Evolutionary conservation across 2,329 filamentous ascomycete genomes (phyloP).

Genomic region (Trichoderma lentiforme): DNA sequence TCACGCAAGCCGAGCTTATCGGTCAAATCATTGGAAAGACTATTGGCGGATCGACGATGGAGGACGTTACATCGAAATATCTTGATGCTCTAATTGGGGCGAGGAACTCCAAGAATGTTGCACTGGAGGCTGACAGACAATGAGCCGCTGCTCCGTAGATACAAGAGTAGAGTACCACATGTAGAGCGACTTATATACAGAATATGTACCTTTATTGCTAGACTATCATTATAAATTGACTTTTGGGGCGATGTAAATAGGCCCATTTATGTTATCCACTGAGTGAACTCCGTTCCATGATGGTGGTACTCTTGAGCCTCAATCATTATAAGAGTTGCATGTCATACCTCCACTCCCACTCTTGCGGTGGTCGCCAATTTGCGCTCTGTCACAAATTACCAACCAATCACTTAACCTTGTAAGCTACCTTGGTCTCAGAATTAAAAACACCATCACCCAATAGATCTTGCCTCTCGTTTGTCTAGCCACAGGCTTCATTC

Average conservation of each 20-base stretch:
- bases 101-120: neutral
- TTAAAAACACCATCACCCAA: neutral
- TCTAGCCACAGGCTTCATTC: neutral
- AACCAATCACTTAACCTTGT: neutral
- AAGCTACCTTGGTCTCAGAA: neutral
- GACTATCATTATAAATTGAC: neutral
- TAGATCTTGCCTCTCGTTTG: neutral
- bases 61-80: conserved; percentile 6
- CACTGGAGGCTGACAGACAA: neutral
- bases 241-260: neutral
- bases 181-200: neutral
- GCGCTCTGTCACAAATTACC: neutral
- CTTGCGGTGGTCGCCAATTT: neutral
- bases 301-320: neutral
- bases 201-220: neutral
- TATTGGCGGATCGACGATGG: conserved; percentile 1
- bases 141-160: neutral
- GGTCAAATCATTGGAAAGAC: conserved; percentile 4
- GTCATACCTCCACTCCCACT: neutral
- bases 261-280: neutral
- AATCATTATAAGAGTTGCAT: neutral
- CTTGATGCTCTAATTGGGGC: neutral
- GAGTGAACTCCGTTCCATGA: neutral
- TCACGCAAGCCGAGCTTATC: conserved; percentile 9
- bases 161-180: neutral